phyloP scores from a whole-genome alignment of 306 rosid species.

The Comarum palustre region DNA sequence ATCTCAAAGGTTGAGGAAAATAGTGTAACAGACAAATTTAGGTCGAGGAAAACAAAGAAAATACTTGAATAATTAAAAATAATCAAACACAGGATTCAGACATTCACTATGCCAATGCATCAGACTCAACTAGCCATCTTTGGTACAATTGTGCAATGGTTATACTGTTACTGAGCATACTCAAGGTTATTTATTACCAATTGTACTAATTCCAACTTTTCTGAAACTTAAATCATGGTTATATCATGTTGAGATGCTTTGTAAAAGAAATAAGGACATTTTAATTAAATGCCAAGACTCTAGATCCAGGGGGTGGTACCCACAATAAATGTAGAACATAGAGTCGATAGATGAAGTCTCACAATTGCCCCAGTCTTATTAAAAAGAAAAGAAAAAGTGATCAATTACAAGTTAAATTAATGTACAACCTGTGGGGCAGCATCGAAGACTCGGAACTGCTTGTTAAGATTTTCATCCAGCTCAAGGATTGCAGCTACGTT shows the following conservation, averaged over 20 bases:
- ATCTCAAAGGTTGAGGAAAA: not conserved
- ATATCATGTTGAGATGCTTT: not conserved
- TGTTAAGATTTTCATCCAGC: conserved; percentile 82
- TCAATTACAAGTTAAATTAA: conserved; percentile 18
- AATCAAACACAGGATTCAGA: not conserved
- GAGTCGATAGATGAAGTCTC: conserved; percentile 1
- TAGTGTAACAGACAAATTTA: too few relatives aligned
- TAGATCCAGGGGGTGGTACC: not conserved
- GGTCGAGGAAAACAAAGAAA: not conserved
- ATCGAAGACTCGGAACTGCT: conserved; percentile 86
- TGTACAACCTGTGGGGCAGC: conserved; percentile 94
- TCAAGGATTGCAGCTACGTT: conserved; percentile 95
- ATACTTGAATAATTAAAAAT: not conserved
- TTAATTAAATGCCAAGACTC: not conserved
- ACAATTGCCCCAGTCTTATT: not conserved
- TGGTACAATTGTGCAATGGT: not conserved
- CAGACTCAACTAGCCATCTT: not conserved
- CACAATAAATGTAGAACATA: conserved; percentile 7
- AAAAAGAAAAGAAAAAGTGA: not conserved
- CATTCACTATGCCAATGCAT: not conserved
- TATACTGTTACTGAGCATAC: not conserved
- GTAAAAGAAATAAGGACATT: not conserved
- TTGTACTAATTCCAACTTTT: not conserved
- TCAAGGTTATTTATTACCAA: not conserved
- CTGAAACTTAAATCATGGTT: not conserved